Percentiles rank a stretch among this genome's conserved stretches.
Conservation (phyloP, 208 protist genomes). For the Acanthamoeba castellanii region DNA sequence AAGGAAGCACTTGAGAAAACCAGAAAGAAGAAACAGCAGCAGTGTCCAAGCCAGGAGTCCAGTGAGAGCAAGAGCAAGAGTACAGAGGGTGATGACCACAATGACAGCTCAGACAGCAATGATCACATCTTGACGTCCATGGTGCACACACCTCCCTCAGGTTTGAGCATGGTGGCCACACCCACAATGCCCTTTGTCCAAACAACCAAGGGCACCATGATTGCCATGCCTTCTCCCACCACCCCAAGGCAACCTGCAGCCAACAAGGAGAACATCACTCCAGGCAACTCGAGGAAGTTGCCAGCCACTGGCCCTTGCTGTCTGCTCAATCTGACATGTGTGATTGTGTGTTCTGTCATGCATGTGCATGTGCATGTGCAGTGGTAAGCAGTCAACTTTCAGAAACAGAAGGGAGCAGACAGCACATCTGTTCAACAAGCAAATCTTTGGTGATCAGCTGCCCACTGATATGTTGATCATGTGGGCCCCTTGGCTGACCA, state of each 20-base stretch:
- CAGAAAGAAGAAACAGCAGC: neutral
- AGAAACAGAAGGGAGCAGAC: conserved; percentile 58
- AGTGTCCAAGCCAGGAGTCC: neutral
- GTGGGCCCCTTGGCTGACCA: conserved; percentile 48
- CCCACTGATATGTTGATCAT: conserved; percentile 46
- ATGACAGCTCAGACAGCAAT: neutral
- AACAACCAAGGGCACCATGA: conserved; percentile 17
- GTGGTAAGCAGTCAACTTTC: neutral
- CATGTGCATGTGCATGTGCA: neutral
- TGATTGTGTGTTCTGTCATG: neutral
- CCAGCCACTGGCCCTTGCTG: neutral
- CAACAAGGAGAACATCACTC: conserved; percentile 15
- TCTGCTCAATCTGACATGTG: neutral
- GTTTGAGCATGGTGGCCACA: neutral
- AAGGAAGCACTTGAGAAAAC: conserved; percentile 35
- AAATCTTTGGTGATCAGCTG: conserved; percentile 27
- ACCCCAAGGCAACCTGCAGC: neutral
- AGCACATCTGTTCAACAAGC: conserved; percentile 4
- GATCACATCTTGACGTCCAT: neutral
- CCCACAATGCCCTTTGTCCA: neutral
- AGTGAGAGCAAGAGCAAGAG: neutral
- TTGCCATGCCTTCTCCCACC: conserved; percentile 52
- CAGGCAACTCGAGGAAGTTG: neutral
- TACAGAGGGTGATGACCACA: neutral
- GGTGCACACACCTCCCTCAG: neutral